These are phyloP conservation scores for Papiliotrema fonsecae DNA, from an alignment of 1,284 basidiomycete genomes.

Conservation along the genomic window DNA sequence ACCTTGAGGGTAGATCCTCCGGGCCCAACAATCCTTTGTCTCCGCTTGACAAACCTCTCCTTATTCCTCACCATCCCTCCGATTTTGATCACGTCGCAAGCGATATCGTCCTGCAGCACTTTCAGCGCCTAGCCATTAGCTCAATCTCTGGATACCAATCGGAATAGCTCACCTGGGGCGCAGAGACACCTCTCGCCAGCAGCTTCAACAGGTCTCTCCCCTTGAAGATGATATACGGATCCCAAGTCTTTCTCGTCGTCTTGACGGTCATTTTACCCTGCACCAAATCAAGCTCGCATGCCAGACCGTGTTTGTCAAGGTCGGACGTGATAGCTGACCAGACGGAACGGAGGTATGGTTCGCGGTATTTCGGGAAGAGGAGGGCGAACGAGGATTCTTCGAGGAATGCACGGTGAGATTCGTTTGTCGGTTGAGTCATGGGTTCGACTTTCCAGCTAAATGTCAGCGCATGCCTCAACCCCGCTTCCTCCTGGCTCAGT, in stretches of 20 bases:
- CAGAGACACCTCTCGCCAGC: constrained; percentile 82
- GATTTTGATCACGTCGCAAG: constrained; percentile 98
- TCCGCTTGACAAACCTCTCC: constrained; percentile 91
- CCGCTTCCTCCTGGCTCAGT: neutral
- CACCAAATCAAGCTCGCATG: constrained; percentile 89
- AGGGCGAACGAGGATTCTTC: constrained; percentile 98
- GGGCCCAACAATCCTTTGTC: constrained; percentile 95
- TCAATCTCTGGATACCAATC: neutral
- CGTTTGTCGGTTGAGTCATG: constrained; percentile 65
- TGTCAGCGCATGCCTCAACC: constrained; percentile 35
- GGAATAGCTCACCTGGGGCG: constrained; percentile 46
- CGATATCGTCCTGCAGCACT: constrained; percentile 82
- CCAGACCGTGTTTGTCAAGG: constrained; percentile 75
- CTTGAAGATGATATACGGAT: constrained; percentile 94
- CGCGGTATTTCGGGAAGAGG: constrained; percentile 96
- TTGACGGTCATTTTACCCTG: constrained; percentile 96
- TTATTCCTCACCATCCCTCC: constrained; percentile 92
- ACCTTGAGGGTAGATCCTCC: constrained; percentile 96
- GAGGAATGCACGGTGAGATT: constrained; percentile 58
- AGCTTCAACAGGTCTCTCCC: constrained; percentile 94
- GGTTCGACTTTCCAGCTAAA: constrained; percentile 80
- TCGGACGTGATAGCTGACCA: constrained; percentile 91
- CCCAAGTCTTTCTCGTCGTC: constrained; percentile 94
- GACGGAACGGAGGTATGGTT: constrained; percentile 90
- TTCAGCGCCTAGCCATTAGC: constrained; percentile 68